These are phyloP conservation scores for Boletus speciosus DNA, from an alignment of 768 basidiomycete species.

Conservation along the genomic window DNA sequence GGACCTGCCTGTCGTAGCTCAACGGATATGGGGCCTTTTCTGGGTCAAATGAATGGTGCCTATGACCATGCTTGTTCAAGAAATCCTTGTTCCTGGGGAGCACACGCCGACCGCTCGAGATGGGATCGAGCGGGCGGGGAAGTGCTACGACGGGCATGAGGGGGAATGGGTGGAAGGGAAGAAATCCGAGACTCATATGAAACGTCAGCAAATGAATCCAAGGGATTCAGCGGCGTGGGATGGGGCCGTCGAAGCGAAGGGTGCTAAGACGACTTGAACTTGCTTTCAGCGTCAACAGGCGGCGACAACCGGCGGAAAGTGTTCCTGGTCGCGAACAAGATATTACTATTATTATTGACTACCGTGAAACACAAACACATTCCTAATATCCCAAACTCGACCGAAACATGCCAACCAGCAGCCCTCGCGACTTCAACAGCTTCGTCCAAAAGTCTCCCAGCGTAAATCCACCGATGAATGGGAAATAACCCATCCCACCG, in stretches of 20 bases:
- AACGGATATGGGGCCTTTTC: conserved; percentile 81
- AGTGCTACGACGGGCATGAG: conserved; percentile 20
- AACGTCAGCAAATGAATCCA: too few species aligned
- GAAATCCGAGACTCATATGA: conserved; percentile 8
- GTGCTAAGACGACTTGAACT: conserved; percentile 10
- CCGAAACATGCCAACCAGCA: conserved; percentile 28
- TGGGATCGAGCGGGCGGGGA: conserved; percentile 17
- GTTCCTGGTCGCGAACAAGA: conserved; percentile 6
- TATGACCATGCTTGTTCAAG: conserved; percentile 54
- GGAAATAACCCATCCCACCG: conserved; percentile 39
- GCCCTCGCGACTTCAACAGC: conserved; percentile 37
- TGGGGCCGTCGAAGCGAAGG: neutral
- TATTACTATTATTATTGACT: neutral
- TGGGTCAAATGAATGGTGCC: conserved; percentile 63
- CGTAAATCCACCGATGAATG: conserved; percentile 42
- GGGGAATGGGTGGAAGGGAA: conserved; percentile 18
- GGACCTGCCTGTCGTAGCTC: conserved; percentile 61
- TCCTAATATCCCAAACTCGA: conserved; percentile 27
- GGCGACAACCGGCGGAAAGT: neutral
- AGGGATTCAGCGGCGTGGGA: conserved; percentile 6
- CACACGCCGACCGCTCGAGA: conserved; percentile 31
- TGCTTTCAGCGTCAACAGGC: neutral
- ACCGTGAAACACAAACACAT: conserved; percentile 14
- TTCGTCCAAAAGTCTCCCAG: conserved; percentile 43
- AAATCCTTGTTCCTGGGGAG: conserved; percentile 51